Evolutionary conservation across 2,329 filamentous ascomycete species (phyloP).

Genomic region (Neopestalotiopsis sp.): DNA sequence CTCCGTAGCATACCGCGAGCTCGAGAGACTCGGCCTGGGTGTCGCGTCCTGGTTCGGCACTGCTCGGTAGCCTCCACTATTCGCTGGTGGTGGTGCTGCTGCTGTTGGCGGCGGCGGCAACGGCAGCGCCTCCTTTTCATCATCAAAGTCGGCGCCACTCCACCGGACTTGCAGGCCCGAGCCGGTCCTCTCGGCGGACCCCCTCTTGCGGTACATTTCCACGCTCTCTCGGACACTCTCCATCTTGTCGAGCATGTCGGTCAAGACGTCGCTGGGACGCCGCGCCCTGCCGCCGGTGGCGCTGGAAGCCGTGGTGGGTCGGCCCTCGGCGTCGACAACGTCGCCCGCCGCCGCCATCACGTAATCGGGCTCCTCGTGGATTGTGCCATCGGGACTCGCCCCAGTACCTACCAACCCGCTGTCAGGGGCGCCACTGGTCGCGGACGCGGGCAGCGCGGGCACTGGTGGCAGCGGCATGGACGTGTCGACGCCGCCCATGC

Average conservation of each 20-base stretch:
- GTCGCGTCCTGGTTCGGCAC: background rate
- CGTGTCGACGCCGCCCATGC: background rate
- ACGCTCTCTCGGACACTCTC: constrained; percentile 14
- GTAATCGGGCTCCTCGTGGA: background rate
- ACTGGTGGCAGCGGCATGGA: background rate
- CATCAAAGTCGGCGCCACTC: background rate
- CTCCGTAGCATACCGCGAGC: constrained; percentile 1
- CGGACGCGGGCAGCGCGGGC: background rate
- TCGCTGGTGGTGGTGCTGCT: background rate
- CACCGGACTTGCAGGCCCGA: background rate
- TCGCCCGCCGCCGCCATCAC: background rate
- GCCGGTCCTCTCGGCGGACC: constrained; percentile 6
- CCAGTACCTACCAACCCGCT: background rate
- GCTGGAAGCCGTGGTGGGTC: background rate
- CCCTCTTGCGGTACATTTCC: background rate
- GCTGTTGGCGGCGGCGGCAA: background rate
- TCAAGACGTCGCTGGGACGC: constrained; percentile 15
- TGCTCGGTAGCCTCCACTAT: background rate
- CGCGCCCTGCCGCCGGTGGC: background rate
- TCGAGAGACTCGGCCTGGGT: background rate
- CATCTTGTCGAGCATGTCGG: constrained; percentile 19
- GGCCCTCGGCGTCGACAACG: background rate
- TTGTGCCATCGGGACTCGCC: background rate
- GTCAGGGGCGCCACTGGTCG: background rate
- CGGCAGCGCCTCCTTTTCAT: background rate